phyloP scores from a whole-genome alignment of 352 stramenopile genomes.

The Phytophthora macrochlamydospora region DNA sequence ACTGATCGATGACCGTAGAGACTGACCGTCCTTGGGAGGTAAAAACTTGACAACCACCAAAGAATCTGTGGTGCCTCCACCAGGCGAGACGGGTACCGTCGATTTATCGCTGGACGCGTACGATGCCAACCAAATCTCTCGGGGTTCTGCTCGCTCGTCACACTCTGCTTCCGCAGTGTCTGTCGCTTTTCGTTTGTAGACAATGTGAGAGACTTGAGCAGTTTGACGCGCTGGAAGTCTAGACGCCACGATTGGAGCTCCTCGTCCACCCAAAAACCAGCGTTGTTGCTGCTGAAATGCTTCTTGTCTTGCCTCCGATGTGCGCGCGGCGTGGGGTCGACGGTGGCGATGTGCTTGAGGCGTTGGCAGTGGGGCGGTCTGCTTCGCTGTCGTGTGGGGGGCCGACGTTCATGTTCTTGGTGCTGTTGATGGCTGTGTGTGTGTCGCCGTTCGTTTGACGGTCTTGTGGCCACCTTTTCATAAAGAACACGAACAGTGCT shows the following conservation, averaged over 20 bases:
- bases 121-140: slow-evolving; percentile 69
- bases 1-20: slow-evolving; percentile 14
- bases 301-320: slow-evolving; percentile 28
- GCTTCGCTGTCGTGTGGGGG: slow-evolving; percentile 21
- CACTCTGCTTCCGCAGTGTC: slow-evolving; percentile 38
- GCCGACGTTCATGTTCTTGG: slow-evolving; percentile 9
- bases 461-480: slow-evolving; percentile 27
- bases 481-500: slow-evolving; percentile 42
- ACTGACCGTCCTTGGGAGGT: slow-evolving; percentile 33
- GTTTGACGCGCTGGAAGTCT: slow-evolving; percentile 65
- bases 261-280: slow-evolving; percentile 71
- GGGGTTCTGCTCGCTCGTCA: slow-evolving; percentile 36
- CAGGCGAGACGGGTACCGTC: slow-evolving; percentile 20
- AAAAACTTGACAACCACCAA: slow-evolving; percentile 69
- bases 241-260: slow-evolving; percentile 70
- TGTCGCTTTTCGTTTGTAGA: slow-evolving; percentile 53
- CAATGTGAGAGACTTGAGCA: slow-evolving; percentile 61
- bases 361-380: slow-evolving; percentile 29
- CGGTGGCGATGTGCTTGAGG: slow-evolving; percentile 32
- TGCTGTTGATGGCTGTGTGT: neutral
- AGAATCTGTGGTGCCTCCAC: slow-evolving; percentile 32
- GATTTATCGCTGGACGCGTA: slow-evolving; percentile 27
- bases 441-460: slow-evolving; percentile 1
- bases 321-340: slow-evolving; percentile 13
- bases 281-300: slow-evolving; percentile 34